Percentiles rank a stretch among this genome's conserved stretches.
phyloP scores from a whole-genome alignment of 2,329 filamentous ascomycete species.

The Xylaria sp. region DNA sequence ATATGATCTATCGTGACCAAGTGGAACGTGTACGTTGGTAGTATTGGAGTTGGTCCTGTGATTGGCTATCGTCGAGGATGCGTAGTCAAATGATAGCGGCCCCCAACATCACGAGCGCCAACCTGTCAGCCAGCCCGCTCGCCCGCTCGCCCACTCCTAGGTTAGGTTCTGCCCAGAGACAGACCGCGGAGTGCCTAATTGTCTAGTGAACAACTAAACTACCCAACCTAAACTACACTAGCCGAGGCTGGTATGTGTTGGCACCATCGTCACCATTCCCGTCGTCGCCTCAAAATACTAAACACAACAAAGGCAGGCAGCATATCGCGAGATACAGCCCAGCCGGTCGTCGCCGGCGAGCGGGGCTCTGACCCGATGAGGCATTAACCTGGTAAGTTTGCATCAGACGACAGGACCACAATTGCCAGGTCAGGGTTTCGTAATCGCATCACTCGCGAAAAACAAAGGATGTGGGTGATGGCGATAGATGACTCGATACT shows the following conservation, averaged over 20 bases:
- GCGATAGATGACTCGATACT: not conserved
- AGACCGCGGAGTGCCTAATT: not conserved
- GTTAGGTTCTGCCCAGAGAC: too few species aligned
- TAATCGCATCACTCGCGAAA: conserved; percentile 15
- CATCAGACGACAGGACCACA: conserved; percentile 27
- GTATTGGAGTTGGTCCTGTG: not conserved
- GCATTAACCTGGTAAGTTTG: conserved; percentile 4
- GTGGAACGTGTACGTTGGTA: too few species aligned
- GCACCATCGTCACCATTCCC: conserved; percentile 9
- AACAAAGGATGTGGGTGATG: not conserved
- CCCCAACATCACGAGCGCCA: conserved; percentile 10
- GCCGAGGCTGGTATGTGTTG: not conserved
- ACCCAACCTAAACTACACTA: not conserved
- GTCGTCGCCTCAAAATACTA: conserved; percentile 5
- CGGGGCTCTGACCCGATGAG: not conserved
- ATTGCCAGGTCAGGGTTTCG: not conserved
- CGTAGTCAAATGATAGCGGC: not conserved
- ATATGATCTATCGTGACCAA: not conserved
- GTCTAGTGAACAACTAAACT: not conserved
- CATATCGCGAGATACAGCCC: not conserved
- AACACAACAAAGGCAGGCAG: not conserved
- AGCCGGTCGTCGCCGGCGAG: conserved; percentile 1
- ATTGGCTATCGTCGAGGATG: not conserved
- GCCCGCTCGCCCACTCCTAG: too few species aligned
- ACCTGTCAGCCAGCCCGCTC: not conserved